These are phyloP conservation scores for Ceratocystis diversiconidia DNA, from an alignment of 2,329 filamentous ascomycete species.

Conservation along the genomic window DNA sequence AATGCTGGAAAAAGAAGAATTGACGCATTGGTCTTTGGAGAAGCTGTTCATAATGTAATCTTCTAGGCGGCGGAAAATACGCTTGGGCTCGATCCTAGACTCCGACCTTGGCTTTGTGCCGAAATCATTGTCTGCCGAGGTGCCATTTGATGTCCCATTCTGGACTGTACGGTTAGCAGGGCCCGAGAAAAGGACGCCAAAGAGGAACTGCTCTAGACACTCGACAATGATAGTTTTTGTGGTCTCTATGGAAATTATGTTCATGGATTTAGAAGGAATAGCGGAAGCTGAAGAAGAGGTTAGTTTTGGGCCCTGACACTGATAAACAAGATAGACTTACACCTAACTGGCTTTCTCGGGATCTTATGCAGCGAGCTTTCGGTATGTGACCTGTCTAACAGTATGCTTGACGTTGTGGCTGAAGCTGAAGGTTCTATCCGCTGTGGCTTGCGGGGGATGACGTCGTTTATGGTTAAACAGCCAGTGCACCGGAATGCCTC, in stretches of 20 bases:
- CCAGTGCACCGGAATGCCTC: constrained; percentile 68
- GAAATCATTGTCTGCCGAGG: not conserved
- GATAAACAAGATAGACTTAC: not conserved
- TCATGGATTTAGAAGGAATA: not conserved
- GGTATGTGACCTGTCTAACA: not conserved
- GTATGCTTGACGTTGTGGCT: not conserved
- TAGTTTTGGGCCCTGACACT: not conserved
- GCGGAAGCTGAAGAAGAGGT: not conserved
- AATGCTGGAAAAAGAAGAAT: constrained; percentile 47
- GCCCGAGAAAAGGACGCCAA: not conserved
- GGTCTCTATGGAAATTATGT: not conserved
- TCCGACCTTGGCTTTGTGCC: not conserved
- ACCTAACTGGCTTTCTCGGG: not conserved
- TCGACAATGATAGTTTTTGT: not conserved
- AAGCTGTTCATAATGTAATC: constrained; percentile 61
- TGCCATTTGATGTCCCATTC: not conserved
- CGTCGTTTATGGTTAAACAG: constrained; percentile 73
- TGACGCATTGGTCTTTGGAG: constrained; percentile 56
- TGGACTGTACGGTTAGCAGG: not conserved
- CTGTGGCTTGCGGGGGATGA: constrained; percentile 27
- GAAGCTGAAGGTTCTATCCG: not conserved
- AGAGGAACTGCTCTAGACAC: constrained; percentile 1
- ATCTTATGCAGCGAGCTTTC: constrained; percentile 8
- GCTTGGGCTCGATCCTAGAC: constrained; percentile 20
- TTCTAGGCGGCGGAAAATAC: constrained; percentile 61